phyloP scores from a whole-genome alignment of 176 grass and related monocot genomes.

The Carex scoparia region DNA sequence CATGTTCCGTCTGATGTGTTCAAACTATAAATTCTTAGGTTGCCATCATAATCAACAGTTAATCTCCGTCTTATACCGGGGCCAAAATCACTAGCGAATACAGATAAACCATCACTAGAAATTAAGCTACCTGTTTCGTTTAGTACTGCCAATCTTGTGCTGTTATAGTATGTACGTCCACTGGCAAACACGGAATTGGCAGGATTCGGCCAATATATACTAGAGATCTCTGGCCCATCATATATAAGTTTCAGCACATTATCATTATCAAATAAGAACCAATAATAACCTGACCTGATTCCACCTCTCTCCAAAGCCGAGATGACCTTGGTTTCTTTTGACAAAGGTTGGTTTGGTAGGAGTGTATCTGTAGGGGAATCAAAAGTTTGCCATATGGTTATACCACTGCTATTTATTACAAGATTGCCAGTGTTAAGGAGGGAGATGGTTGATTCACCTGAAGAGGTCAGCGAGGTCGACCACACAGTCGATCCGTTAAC shows the following conservation, averaged over 20 bases:
- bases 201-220: slow-evolving; percentile 40
- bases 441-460: slow-evolving; percentile 9
- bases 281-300: slow-evolving; percentile 14
- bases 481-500: slow-evolving; percentile 50
- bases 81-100: slow-evolving; percentile 19
- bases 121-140: slow-evolving; percentile 21
- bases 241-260: slow-evolving; percentile 44
- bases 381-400: slow-evolving; percentile 40
- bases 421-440: slow-evolving; percentile 50
- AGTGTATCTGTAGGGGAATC: slow-evolving; percentile 45
- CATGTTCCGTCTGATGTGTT: slow-evolving; percentile 46
- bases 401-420: slow-evolving; percentile 26
- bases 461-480: slow-evolving; percentile 30
- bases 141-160: slow-evolving; percentile 26
- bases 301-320: not conserved
- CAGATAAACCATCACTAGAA: slow-evolving; percentile 26
- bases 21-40: slow-evolving; percentile 77
- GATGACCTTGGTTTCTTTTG: not conserved
- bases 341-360: slow-evolving; percentile 25
- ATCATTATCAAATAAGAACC: slow-evolving; percentile 40
- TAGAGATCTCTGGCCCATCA: slow-evolving; percentile 36
- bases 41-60: slow-evolving; percentile 58
- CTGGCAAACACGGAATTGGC: not conserved
- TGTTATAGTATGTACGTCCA: slow-evolving; percentile 34
- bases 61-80: slow-evolving; percentile 22